phyloP scores from a whole-genome alignment of 1,284 basidiomycete genomes.

The Sparassis latifolia region DNA sequence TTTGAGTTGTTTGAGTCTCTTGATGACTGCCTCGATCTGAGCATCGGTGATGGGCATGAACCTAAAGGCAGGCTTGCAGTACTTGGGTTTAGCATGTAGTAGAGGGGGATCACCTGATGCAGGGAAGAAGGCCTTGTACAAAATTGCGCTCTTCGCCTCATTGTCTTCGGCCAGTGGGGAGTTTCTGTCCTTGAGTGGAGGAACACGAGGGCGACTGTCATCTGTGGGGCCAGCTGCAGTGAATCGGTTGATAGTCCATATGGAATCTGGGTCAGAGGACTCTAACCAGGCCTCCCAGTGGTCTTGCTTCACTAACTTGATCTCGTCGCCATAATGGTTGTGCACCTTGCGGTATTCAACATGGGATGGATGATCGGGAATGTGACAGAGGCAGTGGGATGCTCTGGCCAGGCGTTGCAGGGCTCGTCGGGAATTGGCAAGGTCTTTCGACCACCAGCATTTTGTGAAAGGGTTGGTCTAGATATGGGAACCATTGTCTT shows the following conservation, averaged over 20 bases:
- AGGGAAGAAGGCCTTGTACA: slow-evolving; percentile 29
- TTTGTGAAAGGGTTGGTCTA: slow-evolving; percentile 16
- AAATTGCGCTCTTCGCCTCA: slow-evolving; percentile 20
- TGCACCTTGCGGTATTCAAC: slow-evolving; percentile 10
- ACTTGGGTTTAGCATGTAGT: slow-evolving; percentile 7
- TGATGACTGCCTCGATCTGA: slow-evolving; percentile 14
- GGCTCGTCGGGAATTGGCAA: slow-evolving; percentile 5
- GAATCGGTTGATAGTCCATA: slow-evolving; percentile 31
- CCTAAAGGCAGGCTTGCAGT: slow-evolving; percentile 17
- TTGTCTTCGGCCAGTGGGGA: slow-evolving; percentile 10
- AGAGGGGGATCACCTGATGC: slow-evolving; percentile 1
- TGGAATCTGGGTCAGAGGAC: slow-evolving; percentile 11
- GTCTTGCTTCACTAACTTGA: slow-evolving; percentile 25
- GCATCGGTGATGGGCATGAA: slow-evolving; percentile 12
- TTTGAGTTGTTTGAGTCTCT: slow-evolving; percentile 24
- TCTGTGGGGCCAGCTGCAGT: slow-evolving; percentile 21
- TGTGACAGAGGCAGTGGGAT: slow-evolving; percentile 25
- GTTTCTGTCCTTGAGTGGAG: slow-evolving; percentile 16
- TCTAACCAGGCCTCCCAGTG: slow-evolving; percentile 32
- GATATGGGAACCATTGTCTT: slow-evolving; percentile 15
- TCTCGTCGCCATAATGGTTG: slow-evolving; percentile 24
- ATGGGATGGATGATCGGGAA: slow-evolving; percentile 16
- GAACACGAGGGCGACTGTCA: slow-evolving; percentile 26
- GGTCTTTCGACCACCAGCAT: slow-evolving; percentile 7
- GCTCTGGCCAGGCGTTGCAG: slow-evolving; percentile 13